Conservation (phyloP, 176 grass and related monocot genomes). For the Aegilops longissima region DNA sequence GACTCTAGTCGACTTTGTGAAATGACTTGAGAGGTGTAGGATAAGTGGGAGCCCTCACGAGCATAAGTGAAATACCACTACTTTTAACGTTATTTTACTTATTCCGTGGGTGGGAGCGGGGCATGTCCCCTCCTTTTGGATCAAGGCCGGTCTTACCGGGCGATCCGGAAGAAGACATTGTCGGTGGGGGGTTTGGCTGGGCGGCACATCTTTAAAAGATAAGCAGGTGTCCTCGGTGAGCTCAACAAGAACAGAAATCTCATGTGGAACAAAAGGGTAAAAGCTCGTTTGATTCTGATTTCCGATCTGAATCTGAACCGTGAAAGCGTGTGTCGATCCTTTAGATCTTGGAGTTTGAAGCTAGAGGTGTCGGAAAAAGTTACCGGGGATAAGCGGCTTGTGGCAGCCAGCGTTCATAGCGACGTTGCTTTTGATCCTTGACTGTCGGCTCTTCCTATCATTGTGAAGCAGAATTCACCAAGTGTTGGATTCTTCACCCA, state of each 20-base stretch:
- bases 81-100: constrained; percentile 85
- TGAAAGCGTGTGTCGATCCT: constrained; percentile 35
- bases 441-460: not conserved
- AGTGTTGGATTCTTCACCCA: too few species aligned
- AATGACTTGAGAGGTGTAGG: constrained; percentile 14
- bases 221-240: constrained; percentile 61
- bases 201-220: constrained; percentile 66
- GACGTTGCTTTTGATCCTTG: too few species aligned
- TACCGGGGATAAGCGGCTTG: constrained; percentile 74
- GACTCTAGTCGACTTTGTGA: too few species aligned
- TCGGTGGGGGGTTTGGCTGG: constrained; percentile 62
- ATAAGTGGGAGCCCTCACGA: not conserved
- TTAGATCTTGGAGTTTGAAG: constrained; percentile 52
- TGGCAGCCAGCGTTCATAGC: not conserved
- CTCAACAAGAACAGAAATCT: constrained; percentile 74
- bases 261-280: constrained; percentile 76
- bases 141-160: not conserved
- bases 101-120: constrained; percentile 65
- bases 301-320: not conserved
- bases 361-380: constrained; percentile 21
- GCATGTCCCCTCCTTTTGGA: too few species aligned
- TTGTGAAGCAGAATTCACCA: too few species aligned
- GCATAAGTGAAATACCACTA: constrained; percentile 75
- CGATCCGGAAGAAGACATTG: constrained; percentile 66
- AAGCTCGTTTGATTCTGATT: constrained; percentile 75